A percentile compares a stretch with the other conserved stretches of the same genome.
Evolutionary conservation across 1,284 basidiomycete species (phyloP).

Genomic region (Fomitopsis palustris): DNA sequence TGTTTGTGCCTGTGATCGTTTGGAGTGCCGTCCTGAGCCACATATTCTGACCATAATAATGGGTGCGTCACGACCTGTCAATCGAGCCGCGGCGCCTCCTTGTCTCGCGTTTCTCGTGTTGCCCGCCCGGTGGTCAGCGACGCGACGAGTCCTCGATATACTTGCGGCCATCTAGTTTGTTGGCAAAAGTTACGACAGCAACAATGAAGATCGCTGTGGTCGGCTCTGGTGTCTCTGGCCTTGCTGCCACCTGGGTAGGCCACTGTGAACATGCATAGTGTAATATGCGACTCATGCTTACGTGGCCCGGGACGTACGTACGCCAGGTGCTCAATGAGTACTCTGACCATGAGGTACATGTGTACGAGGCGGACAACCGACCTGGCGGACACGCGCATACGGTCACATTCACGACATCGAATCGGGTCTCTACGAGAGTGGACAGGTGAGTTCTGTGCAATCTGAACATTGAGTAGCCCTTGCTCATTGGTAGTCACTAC

Average conservation of each 20-base stretch:
- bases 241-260: conserved; percentile 72
- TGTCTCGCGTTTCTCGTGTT: too few relatives aligned
- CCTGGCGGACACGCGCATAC: conserved; percentile 84
- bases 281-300: not conserved
- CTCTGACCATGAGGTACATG: conserved; percentile 75
- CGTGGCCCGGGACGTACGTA: too few relatives aligned
- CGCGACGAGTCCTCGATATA: too few relatives aligned
- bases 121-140: too few relatives aligned
- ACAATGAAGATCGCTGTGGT: conserved; percentile 73
- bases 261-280: not conserved
- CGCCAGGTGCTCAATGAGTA: conserved; percentile 69
- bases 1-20: too few relatives aligned
- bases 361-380: conserved; percentile 69
- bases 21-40: too few relatives aligned
- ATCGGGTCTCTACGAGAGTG: conserved; percentile 46
- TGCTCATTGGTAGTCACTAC: not conserved
- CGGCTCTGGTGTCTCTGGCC: conserved; percentile 76
- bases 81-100: too few relatives aligned
- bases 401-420: conserved; percentile 48
- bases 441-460: conserved; percentile 57
- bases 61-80: too few relatives aligned
- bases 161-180: too few relatives aligned
- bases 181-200: not conserved
- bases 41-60: too few relatives aligned
- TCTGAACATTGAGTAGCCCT: not conserved